Conservation (phyloP, 2,329 filamentous ascomycete genomes). For the Stagonosporopsis rhizophila region DNA sequence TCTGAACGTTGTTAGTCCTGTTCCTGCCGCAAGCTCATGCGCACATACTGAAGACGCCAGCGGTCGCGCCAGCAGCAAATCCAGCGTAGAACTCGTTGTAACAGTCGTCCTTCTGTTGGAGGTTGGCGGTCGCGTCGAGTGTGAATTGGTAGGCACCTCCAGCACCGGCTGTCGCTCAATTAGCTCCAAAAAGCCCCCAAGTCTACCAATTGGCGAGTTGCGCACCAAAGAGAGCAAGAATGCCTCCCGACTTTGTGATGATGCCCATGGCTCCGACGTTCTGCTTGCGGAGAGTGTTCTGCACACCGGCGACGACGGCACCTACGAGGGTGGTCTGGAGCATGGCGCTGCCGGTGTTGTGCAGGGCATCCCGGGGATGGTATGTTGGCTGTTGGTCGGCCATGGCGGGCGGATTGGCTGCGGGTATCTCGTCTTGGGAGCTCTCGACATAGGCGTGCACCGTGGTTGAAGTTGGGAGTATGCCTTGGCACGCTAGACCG, state of each 20-base stretch:
- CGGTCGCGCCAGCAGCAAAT: slow-evolving; percentile 74
- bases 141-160: slow-evolving; percentile 81
- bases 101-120: slow-evolving; percentile 82
- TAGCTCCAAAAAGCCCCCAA: slow-evolving; percentile 24
- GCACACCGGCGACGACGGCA: slow-evolving; percentile 75
- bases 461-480: slow-evolving; percentile 26
- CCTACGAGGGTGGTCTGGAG: slow-evolving; percentile 72
- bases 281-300: slow-evolving; percentile 83
- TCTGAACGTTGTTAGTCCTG: slow-evolving; percentile 51
- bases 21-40: neutral
- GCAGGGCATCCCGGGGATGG: slow-evolving; percentile 77
- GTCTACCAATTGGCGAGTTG: slow-evolving; percentile 3
- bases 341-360: slow-evolving; percentile 68
- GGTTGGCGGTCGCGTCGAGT: slow-evolving; percentile 77
- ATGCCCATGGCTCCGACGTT: slow-evolving; percentile 84
- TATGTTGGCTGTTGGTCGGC: slow-evolving; percentile 56
- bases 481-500: slow-evolving; percentile 19
- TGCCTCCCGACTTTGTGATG: slow-evolving; percentile 78
- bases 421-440: slow-evolving; percentile 31
- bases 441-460: slow-evolving; percentile 17
- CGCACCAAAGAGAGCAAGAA: slow-evolving; percentile 73
- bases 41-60: slow-evolving; percentile 75
- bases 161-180: slow-evolving; percentile 66
- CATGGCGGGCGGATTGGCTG: slow-evolving; percentile 46
- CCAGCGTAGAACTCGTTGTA: slow-evolving; percentile 78